Percentiles rank a stretch among this genome's conserved stretches.
phyloP scores from a whole-genome alignment of 176 grass and related monocot species.

The Dendrocalamus sinicus region DNA sequence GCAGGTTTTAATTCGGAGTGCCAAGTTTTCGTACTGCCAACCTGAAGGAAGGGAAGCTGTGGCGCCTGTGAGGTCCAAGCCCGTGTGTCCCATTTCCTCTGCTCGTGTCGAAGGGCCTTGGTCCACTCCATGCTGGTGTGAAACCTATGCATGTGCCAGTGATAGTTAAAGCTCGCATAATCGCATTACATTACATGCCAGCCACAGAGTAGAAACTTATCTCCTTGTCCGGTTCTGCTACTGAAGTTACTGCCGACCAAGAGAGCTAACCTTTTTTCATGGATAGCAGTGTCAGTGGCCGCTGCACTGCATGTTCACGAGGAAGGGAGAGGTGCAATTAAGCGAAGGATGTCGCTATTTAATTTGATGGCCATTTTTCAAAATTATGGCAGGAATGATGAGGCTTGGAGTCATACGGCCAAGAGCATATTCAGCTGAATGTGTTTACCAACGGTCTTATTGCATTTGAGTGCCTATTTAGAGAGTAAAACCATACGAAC shows the following conservation, averaged over 20 bases:
- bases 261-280: not conserved
- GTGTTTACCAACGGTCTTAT: too few relatives aligned
- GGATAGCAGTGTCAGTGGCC: not conserved
- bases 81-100: not conserved
- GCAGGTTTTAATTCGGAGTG: not conserved
- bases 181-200: not conserved
- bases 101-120: not conserved
- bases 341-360: not conserved
- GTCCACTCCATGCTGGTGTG: too few relatives aligned
- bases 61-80: not conserved
- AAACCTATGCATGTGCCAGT: not conserved
- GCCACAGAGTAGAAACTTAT: not conserved
- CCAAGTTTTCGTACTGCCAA: not conserved
- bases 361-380: not conserved
- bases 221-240: not conserved
- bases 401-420: not conserved
- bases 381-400: not conserved
- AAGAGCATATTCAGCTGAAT: too few relatives aligned
- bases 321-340: not conserved
- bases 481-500: too few relatives aligned
- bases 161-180: not conserved
- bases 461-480: too few relatives aligned
- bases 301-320: not conserved
- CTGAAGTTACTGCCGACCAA: not conserved
- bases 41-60: not conserved